Evolutionary conservation across 176 grass and related monocot species (phyloP), one percentile per base, ranked within the genome.

Genomic region (Rhynchospora pubera): DNA sequence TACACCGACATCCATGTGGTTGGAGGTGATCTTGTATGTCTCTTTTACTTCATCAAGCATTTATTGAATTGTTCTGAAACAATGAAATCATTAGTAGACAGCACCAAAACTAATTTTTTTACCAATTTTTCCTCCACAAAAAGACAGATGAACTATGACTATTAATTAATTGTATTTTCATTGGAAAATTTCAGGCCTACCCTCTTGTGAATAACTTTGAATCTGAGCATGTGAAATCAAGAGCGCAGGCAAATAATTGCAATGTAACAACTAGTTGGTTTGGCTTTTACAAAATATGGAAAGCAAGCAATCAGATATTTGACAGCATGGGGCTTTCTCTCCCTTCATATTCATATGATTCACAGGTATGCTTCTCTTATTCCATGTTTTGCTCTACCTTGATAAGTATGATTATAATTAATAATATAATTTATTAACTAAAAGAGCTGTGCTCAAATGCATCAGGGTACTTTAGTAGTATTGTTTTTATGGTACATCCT

Each of bases 211-310:
- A 60, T 75, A 68, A 59, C 62, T 92, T 82, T 50, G 77, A 62
- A 78, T 87, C 28, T 62, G 86, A 84, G 47, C 1, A 43, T 44
- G 56, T 93, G 78, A 98, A 86, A 81, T 94, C 95, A 80, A 94
- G 67, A 57, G 90, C 95, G 12, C 88, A 84, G 87, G 90, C 90
- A 91, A 91, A 93, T 93, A 60, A 85, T 85, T 94, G 95, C 68
- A 88, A 80, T 65, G 89, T 98, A 66, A 94, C 89, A 72, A 98
- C 90, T 47, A 94, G 86, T 86, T 98, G 95, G 95, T 98, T 98
- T 92, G 95, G 92, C 4, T 98, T 93, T 93, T 89, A 94, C 85
- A 89, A 89, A 24, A 93, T 98, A 86, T 90, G 84, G 80, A 92
- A 90, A 91, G 71, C 92, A 48, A 89, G 83, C 82, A 91, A 92